These are phyloP conservation scores for Penicillium sp. DNA, from an alignment of 2,329 filamentous ascomycete species.

Conservation along the genomic window DNA sequence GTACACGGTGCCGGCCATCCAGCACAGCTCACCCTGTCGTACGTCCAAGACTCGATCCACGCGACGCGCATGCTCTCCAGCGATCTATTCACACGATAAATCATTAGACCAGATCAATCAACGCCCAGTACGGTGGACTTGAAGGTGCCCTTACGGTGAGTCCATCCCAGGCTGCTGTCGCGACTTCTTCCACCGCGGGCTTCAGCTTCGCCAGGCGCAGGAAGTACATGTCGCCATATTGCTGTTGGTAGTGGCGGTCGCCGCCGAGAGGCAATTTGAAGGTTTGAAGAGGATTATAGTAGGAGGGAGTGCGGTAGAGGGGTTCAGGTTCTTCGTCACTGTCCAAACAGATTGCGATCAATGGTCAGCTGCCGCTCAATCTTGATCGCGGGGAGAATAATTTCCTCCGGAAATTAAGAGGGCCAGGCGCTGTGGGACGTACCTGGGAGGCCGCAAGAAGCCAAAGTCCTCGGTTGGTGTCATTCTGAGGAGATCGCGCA, in stretches of 20 bases:
- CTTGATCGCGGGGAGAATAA: background rate
- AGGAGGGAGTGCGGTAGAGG: constrained; percentile 59
- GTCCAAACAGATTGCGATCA: constrained; percentile 3
- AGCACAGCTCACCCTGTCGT: constrained; percentile 91
- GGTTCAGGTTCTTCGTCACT: constrained; percentile 44
- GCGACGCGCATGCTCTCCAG: constrained; percentile 71
- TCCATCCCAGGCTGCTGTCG: constrained; percentile 74
- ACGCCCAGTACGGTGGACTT: too few species aligned
- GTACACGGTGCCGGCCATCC: constrained; percentile 92
- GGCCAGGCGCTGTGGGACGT: constrained; percentile 6
- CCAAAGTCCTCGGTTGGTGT: constrained; percentile 23
- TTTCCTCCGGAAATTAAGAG: background rate
- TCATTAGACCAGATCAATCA: background rate
- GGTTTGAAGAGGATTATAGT: constrained; percentile 75
- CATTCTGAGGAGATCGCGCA: constrained; percentile 20
- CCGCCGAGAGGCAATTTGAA: constrained; percentile 71
- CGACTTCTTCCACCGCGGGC: constrained; percentile 76
- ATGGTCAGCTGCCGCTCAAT: constrained; percentile 19
- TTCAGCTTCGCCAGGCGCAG: constrained; percentile 85
- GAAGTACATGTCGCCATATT: constrained; percentile 98
- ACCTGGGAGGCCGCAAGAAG: constrained; percentile 36
- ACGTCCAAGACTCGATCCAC: constrained; percentile 94
- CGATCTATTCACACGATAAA: constrained; percentile 57
- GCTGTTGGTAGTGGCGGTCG: constrained; percentile 79
- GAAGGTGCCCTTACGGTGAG: constrained; percentile 57